Percentiles rank a stretch among this genome's conserved stretches.
Evolutionary conservation across 2,329 filamentous ascomycete genomes (phyloP).

Genomic region (Talaromyces rugulosus): DNA sequence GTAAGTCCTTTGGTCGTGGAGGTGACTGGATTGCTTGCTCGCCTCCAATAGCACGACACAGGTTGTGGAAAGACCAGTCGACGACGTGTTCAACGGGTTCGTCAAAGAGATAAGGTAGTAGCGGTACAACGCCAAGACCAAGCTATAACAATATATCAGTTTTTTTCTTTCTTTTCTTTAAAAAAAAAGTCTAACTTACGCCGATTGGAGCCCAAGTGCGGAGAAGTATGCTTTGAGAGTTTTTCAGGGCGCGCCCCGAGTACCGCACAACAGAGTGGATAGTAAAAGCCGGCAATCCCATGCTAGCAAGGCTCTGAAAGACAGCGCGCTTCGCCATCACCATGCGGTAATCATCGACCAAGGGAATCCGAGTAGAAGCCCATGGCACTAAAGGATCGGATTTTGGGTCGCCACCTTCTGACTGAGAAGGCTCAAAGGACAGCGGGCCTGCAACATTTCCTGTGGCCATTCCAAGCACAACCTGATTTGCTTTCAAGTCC

Average conservation of each 20-base stretch:
- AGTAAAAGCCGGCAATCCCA: conserved; percentile 90
- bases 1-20: conserved; percentile 20
- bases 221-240: conserved; percentile 68
- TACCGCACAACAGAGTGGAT: conserved; percentile 93
- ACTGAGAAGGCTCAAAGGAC: conserved; percentile 2
- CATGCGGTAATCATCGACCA: conserved; percentile 83
- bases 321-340: conserved; percentile 88
- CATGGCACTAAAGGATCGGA: conserved; percentile 29
- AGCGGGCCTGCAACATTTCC: conserved; percentile 25
- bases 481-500: conserved; percentile 25
- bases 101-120: conserved; percentile 80
- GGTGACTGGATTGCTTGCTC: conserved; percentile 48
- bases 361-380: conserved; percentile 52
- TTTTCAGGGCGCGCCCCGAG: conserved; percentile 79
- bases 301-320: conserved; percentile 86
- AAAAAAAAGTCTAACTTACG: conserved; percentile 49
- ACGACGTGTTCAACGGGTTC: conserved; percentile 88
- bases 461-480: conserved; percentile 33
- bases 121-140: conserved; percentile 70
- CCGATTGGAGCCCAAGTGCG: conserved; percentile 90
- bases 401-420: conserved; percentile 9
- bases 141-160: conserved; percentile 39
- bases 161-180: neutral
- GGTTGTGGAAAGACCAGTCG: conserved; percentile 84
- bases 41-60: conserved; percentile 69